phyloP scores from a whole-genome alignment of 352 stramenopile genomes.

The Phytophthora pinifolia region DNA sequence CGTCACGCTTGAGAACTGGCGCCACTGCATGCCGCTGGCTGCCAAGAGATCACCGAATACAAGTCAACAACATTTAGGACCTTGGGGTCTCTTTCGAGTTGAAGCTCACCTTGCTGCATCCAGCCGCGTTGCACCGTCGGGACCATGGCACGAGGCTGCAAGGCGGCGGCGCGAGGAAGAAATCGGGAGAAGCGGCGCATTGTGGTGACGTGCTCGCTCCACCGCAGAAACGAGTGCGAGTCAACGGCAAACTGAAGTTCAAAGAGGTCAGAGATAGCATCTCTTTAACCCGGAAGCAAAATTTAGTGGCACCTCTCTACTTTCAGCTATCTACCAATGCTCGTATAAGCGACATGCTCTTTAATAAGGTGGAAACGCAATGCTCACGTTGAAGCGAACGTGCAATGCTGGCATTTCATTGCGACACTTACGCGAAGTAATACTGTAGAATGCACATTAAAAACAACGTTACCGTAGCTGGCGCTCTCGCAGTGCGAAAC shows the following conservation, averaged over 20 bases:
- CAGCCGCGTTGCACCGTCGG: slow-evolving; percentile 19
- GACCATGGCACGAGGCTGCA: slow-evolving; percentile 12
- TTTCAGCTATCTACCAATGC: no score
- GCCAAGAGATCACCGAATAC: slow-evolving; percentile 1
- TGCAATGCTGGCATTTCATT: neutral
- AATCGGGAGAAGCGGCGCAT: slow-evolving; percentile 28
- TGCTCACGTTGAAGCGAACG: slow-evolving; percentile 16
- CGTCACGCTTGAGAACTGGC: slow-evolving; percentile 17
- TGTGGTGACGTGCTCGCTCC: slow-evolving; percentile 7
- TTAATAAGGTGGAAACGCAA: slow-evolving; percentile 17
- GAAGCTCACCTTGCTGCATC: slow-evolving; percentile 29
- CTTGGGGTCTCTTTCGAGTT: slow-evolving; percentile 2
- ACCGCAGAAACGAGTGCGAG: slow-evolving; percentile 24
- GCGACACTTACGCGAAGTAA: neutral
- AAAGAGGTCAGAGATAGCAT: slow-evolving; percentile 13
- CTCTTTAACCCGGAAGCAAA: neutral
- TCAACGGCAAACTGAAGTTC: slow-evolving; percentile 20
- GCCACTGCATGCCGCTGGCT: slow-evolving; percentile 19
- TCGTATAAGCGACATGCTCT: slow-evolving; percentile 1
- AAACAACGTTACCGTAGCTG: neutral
- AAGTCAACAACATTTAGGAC: slow-evolving; percentile 8
- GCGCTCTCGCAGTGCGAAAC: slow-evolving; percentile 5
- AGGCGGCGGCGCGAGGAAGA: slow-evolving; percentile 20
- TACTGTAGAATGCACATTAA: neutral
- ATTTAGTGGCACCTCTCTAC: no score